phyloP scores from a whole-genome alignment of 768 basidiomycete genomes.

The Pleurotus cornucopiae region DNA sequence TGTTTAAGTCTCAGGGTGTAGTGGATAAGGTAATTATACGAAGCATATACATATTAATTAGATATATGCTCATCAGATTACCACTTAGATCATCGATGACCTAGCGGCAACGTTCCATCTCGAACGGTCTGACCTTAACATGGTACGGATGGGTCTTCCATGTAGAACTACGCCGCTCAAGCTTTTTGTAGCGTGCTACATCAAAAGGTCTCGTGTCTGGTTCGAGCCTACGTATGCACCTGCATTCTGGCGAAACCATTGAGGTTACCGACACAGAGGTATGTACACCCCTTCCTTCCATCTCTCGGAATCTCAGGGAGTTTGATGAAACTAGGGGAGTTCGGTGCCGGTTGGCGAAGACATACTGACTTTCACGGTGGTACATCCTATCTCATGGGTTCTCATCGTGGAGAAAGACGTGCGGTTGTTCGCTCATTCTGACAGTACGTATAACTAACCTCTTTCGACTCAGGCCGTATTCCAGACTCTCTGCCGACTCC shows the following conservation, averaged over 20 bases:
- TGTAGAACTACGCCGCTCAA: neutral
- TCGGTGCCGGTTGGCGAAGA: constrained; percentile 78
- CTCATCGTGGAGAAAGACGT: constrained; percentile 95
- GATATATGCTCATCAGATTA: neutral
- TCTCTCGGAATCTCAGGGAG: neutral
- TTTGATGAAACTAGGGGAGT: constrained; percentile 43
- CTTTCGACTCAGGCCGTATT: constrained; percentile 77
- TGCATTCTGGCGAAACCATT: constrained; percentile 52
- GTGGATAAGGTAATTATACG: constrained; percentile 64
- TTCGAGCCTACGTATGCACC: constrained; percentile 50
- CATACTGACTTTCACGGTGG: constrained; percentile 56
- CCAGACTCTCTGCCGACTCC: constrained; percentile 68
- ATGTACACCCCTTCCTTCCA: neutral
- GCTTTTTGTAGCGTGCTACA: constrained; percentile 66
- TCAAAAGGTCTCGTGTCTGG: constrained; percentile 88
- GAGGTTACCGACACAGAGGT: constrained; percentile 58
- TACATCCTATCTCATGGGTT: constrained; percentile 65
- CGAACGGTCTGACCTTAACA: constrained; percentile 71
- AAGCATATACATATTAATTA: neutral
- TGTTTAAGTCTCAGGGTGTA: constrained; percentile 74
- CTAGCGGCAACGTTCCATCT: constrained; percentile 79
- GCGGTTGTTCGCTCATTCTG: constrained; percentile 7
- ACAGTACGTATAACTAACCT: neutral
- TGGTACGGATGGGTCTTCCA: constrained; percentile 41
- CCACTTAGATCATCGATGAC: constrained; percentile 76